Base-by-base conservation (phyloP, 805 yeast species). In the Grigorovia yakushimaensis region DNA sequence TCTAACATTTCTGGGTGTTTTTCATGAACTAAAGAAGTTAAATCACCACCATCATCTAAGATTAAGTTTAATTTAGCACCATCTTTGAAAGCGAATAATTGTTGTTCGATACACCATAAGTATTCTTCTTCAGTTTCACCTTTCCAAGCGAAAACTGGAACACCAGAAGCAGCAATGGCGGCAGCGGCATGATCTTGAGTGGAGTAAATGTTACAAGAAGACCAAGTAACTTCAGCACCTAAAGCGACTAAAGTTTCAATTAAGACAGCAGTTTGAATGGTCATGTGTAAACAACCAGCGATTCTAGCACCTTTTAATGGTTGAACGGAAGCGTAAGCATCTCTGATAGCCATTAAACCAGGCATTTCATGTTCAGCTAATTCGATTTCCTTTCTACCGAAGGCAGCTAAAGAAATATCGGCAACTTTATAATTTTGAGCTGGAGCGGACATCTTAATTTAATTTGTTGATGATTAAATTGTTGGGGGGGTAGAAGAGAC, bases 151-250 rank as follows among this genome's bases (percentile, higher is more conserved):
- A 88, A 91, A 58, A 91, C 98, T 68, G 98, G 98, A 51, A 91
- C 94, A 76, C 98, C 98, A 59, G 96, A 73, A 60, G 98, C 98
- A 62, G 98, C 98, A 71, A 91, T 93, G 64, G 98, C 98, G 66
- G 98, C 97, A 64, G 98, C 98, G 61, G 98, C 98, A 72, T 91
- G 98, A 76, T 91, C 98, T 78, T 91, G 98, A 59, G 98, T 91
- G 62, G 98, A 89, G 84, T 87, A 91, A 65, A 91, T 91, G 95
- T 91, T 91, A 81, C 98, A 91, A 44, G 96, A 88, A 55, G 96
- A 81, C 98, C 98, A 91, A 66, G 98, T 93, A 54, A 91, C 98
- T 79, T 91, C 98, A 55, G 98, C 98, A 77, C 98, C 98, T 62
- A 91, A 81, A 57, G 95, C 96, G 65, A 80, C 86, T 65, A 93